phyloP scores from a whole-genome alignment of 495 filamentous ascomycete genomes.

The Podospora comata region DNA sequence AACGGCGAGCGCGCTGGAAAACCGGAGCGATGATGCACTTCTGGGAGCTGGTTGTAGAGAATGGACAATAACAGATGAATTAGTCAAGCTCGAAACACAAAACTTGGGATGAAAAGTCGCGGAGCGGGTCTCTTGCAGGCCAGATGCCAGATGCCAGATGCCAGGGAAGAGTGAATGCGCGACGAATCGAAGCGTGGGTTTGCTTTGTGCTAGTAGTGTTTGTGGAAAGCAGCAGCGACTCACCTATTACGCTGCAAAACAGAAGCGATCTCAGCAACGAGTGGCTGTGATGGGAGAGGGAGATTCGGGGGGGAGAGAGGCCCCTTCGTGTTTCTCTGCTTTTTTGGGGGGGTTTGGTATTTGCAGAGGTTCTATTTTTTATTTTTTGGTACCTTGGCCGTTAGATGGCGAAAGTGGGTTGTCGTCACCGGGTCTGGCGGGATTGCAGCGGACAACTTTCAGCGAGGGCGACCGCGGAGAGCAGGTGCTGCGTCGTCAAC shows the following conservation, averaged over 20 bases:
- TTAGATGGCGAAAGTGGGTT: slow-evolving; percentile 24
- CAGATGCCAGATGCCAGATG: neutral
- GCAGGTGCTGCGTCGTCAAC: neutral
- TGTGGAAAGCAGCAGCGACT: neutral
- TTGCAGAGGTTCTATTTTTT: neutral
- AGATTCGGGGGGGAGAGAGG: slow-evolving; percentile 19
- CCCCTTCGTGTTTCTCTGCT: slow-evolving; percentile 21
- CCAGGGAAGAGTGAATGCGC: neutral
- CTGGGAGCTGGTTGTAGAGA: slow-evolving; percentile 19
- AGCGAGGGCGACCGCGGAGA: slow-evolving; percentile 15
- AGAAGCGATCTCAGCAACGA: slow-evolving; percentile 37
- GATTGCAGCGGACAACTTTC: slow-evolving; percentile 17
- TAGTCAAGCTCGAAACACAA: neutral
- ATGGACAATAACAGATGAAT: slow-evolving; percentile 12
- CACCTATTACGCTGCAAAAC: slow-evolving; percentile 7
- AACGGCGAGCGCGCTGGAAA: slow-evolving; percentile 19
- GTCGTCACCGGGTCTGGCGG: slow-evolving; percentile 30
- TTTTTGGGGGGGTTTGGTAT: slow-evolving; percentile 10
- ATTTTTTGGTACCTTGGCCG: slow-evolving; percentile 11
- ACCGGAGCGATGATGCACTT: slow-evolving; percentile 32
- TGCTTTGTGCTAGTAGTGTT: slow-evolving; percentile 10
- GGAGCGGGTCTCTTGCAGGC: slow-evolving; percentile 1
- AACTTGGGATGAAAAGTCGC: slow-evolving; percentile 1
- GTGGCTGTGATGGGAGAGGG: slow-evolving; percentile 19
- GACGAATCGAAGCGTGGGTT: neutral